These are phyloP conservation scores for Penicillium crustosum DNA, from an alignment of 2,329 filamentous ascomycete species.

Conservation along the genomic window DNA sequence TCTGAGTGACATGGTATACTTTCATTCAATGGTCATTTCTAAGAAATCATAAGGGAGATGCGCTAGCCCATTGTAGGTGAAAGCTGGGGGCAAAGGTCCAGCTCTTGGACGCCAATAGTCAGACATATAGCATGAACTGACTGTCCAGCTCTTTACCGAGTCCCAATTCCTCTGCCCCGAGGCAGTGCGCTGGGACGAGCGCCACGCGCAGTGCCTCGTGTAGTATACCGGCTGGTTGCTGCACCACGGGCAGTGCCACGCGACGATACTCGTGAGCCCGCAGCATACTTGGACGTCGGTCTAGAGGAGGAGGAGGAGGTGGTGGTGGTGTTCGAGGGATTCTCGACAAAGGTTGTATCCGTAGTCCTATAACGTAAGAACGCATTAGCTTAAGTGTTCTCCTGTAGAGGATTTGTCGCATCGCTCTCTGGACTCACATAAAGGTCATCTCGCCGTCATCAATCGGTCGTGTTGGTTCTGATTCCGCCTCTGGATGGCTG, in stretches of 20 bases:
- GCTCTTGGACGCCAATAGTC: not conserved
- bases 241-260: conserved; percentile 28
- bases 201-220: conserved; percentile 35
- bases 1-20: not conserved
- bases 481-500: conserved; percentile 34
- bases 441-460: conserved; percentile 76
- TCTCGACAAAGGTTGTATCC: conserved; percentile 86
- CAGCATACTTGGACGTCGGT: conserved; percentile 36
- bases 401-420: not conserved
- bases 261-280: conserved; percentile 25
- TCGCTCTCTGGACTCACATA: conserved; percentile 57
- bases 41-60: not conserved
- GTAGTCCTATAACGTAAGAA: conserved; percentile 64
- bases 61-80: not conserved
- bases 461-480: conserved; percentile 35
- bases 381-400: not conserved
- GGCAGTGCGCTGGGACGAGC: conserved; percentile 41
- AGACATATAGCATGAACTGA: not conserved
- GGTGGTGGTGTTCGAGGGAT: conserved; percentile 58
- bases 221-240: conserved; percentile 37
- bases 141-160: conserved; percentile 28
- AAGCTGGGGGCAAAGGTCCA: not conserved
- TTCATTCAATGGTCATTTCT: conserved; percentile 2
- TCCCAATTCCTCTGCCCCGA: conserved; percentile 37
- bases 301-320: conserved; percentile 50